These are phyloP conservation scores for Pholiota molesta DNA, from an alignment of 768 basidiomycete genomes.

Conservation along the genomic window DNA sequence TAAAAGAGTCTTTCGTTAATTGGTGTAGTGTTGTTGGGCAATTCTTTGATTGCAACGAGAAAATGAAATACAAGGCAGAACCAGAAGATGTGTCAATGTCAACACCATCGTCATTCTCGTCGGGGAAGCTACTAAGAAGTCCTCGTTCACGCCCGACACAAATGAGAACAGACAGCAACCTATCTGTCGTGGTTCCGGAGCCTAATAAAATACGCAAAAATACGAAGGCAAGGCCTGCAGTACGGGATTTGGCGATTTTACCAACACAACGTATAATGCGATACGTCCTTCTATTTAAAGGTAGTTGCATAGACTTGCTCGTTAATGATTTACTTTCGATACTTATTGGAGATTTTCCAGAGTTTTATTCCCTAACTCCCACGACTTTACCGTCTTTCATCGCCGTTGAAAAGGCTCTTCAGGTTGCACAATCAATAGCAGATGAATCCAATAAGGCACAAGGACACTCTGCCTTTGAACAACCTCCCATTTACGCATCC, in stretches of 20 bases:
- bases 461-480: slow-evolving; percentile 24
- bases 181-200: slow-evolving; percentile 23
- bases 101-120: not conserved
- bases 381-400: slow-evolving; percentile 37
- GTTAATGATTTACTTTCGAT: not conserved
- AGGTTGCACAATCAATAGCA: slow-evolving; percentile 30
- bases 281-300: slow-evolving; percentile 63
- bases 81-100: slow-evolving; percentile 10
- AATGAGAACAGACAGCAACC: slow-evolving; percentile 11
- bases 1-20: slow-evolving; percentile 57
- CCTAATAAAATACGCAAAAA: slow-evolving; percentile 28
- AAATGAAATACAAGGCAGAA: slow-evolving; percentile 10
- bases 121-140: slow-evolving; percentile 4
- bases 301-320: slow-evolving; percentile 29
- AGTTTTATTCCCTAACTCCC: slow-evolving; percentile 54
- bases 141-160: slow-evolving; percentile 11
- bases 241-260: slow-evolving; percentile 64
- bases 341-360: slow-evolving; percentile 31
- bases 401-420: slow-evolving; percentile 29
- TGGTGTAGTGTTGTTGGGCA: slow-evolving; percentile 62
- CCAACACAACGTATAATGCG: slow-evolving; percentile 67
- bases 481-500: not conserved
- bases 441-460: slow-evolving; percentile 27
- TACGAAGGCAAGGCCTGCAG: slow-evolving; percentile 26
- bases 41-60: slow-evolving; percentile 37